A percentile compares a stretch with the other conserved stretches of the same genome.
Evolutionary conservation across 2,329 filamentous ascomycete genomes (phyloP).

Genomic region (Trichoderma guizhouense): DNA sequence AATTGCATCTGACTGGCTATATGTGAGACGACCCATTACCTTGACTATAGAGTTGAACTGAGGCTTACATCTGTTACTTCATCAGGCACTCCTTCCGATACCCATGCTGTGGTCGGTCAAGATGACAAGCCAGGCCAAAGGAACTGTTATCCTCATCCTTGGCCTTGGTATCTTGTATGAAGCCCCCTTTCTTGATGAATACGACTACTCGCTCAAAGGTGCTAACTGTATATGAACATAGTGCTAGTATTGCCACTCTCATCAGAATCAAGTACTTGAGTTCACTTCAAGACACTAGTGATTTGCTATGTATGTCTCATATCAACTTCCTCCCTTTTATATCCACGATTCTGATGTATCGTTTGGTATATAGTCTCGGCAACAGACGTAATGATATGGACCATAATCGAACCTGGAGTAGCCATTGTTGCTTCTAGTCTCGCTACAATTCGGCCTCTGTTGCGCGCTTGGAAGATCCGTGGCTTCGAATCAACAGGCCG

Average conservation of each 20-base stretch:
- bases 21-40: constrained; percentile 32
- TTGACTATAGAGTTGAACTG: neutral
- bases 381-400: constrained; percentile 55
- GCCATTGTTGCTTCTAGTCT: constrained; percentile 54
- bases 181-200: neutral
- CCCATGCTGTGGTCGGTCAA: constrained; percentile 54
- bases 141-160: constrained; percentile 49
- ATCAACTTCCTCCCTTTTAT: constrained; percentile 18
- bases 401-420: constrained; percentile 53
- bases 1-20: constrained; percentile 53
- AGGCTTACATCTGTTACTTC: neutral
- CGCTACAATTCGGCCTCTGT: constrained; percentile 52
- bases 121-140: constrained; percentile 51
- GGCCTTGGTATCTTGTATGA: constrained; percentile 49
- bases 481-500: constrained; percentile 45
- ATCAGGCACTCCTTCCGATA: constrained; percentile 47
- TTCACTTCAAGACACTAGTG: constrained; percentile 41
- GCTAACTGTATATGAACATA: constrained; percentile 25
- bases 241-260: constrained; percentile 53
- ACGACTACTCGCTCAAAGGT: neutral
- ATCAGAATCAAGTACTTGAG: constrained; percentile 49
- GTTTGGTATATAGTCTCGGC: constrained; percentile 37
- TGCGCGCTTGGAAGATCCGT: constrained; percentile 45
- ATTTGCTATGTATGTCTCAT: constrained; percentile 46
- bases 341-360: neutral